Conservation (phyloP, 495 filamentous ascomycete species). For the Pyrenopolyporus hunteri region DNA sequence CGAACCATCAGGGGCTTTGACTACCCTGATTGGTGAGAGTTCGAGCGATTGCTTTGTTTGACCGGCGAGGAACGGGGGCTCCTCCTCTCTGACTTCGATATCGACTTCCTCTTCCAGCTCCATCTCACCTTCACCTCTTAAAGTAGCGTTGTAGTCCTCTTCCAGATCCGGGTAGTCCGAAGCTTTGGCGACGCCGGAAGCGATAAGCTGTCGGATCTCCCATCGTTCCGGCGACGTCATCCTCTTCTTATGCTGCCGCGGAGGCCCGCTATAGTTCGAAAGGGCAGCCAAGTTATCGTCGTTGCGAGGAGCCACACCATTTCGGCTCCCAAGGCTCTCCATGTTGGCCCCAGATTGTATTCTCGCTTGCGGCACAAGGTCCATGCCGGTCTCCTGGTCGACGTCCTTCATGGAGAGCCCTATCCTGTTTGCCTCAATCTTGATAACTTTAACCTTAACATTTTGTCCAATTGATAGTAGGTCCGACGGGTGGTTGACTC, state of each 20-base stretch:
- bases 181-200: constrained; percentile 88
- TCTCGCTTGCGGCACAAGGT: constrained; percentile 79
- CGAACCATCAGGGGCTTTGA: constrained; percentile 96
- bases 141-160: constrained; percentile 87
- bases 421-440: constrained; percentile 78
- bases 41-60: constrained; percentile 97
- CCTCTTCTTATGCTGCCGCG: constrained; percentile 76
- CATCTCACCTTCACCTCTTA: constrained; percentile 84
- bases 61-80: constrained; percentile 93
- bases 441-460: constrained; percentile 92
- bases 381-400: constrained; percentile 86
- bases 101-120: constrained; percentile 97
- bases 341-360: constrained; percentile 93
- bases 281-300: constrained; percentile 64
- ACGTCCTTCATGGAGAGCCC: constrained; percentile 97
- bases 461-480: constrained; percentile 78
- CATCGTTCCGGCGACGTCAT: constrained; percentile 95
- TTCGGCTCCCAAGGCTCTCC: constrained; percentile 75
- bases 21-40: constrained; percentile 90
- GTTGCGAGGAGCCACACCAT: constrained; percentile 55
- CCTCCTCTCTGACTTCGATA: constrained; percentile 94
- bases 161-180: constrained; percentile 94
- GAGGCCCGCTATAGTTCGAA: constrained; percentile 58
- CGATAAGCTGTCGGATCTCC: constrained; percentile 96
- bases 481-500: constrained; percentile 92